Evolutionary conservation across 371 early-diverging fungal species (phyloP).

Genomic region (Mortierella sp.): DNA sequence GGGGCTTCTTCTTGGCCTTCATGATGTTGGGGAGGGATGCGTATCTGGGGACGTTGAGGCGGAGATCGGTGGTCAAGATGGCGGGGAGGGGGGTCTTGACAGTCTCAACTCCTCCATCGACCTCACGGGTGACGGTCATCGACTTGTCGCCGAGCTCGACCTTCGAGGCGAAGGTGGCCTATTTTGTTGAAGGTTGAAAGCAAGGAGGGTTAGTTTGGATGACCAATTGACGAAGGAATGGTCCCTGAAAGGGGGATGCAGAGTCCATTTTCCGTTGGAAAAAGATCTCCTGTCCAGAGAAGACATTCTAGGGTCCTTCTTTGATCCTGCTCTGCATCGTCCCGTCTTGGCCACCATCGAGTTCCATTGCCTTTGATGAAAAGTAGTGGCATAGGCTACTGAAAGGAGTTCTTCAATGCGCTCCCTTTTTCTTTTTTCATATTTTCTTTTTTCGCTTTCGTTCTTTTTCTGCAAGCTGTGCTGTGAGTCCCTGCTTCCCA

Average conservation of each 20-base stretch:
- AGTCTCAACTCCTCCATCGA: constrained; percentile 99
- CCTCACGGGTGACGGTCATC: constrained; percentile 91
- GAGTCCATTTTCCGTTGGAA: too few species aligned
- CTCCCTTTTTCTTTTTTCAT: not conserved
- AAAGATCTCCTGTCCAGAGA: not conserved
- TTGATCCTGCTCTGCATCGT: not conserved
- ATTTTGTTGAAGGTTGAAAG: constrained; percentile 18
- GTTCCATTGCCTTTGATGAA: not conserved
- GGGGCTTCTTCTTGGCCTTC: constrained; percentile 99
- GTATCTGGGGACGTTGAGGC: constrained; percentile 96
- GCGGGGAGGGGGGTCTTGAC: constrained; percentile 88
- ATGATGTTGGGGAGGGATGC: constrained; percentile 96
- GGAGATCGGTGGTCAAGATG: constrained; percentile 96
- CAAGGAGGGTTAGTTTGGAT: not conserved
- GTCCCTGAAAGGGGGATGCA: not conserved
- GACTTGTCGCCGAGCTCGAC: constrained; percentile 82
- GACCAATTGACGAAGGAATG: not conserved
- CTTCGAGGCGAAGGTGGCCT: constrained; percentile 98
- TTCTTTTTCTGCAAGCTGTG: not conserved
- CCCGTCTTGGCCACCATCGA: not conserved
- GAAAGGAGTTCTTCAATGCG: not conserved
- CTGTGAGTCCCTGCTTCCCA: not conserved
- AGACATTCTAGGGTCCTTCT: not conserved
- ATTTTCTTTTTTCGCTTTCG: not conserved
- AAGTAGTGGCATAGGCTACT: not conserved